Base-by-base conservation (phyloP, 805 yeast species). In the Pichia exigua region DNA sequence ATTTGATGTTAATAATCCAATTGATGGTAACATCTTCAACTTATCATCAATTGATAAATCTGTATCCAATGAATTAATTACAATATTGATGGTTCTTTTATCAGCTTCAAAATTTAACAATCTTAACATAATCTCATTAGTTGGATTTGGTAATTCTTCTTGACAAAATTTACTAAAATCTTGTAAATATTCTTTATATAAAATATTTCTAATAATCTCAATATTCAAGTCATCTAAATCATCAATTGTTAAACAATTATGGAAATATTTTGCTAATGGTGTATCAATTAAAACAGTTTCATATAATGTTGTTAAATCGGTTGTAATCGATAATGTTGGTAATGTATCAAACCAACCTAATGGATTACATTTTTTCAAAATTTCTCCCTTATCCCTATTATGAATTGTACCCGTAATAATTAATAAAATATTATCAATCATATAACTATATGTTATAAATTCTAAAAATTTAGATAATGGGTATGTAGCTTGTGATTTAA, bases 291-390 rank as follows among this genome's bases (percentile, higher is more conserved):
- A 74, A 15, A 94, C 99, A 1, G 95, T 87, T 62, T 85, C 85
- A 72, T 92, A 94, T 61, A 94, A 76, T n/a, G 94, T 82, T 61
- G 90, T 96, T 52, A 92, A 81, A 68, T 92, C 98, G 2, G 97
- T 89, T 46, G 98, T 97, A 47, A 92, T 94, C 17, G 94, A 81
- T 53, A 94, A 76, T 0, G 98, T 92, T 38, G 99, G 99, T 59
- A 94, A 79, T 9, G 98, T 92, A 61, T 94, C 99, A 64, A 94
- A 94, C 97, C 97, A 91, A 44, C 99, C 99, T 60, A 94, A 75
- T 0, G 99, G 99, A 66, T 94, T 96, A 67, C 97, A 90, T 65
- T 97, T 83, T 53, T 82, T 82, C 62, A 94, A 76, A 48, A 95
- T 85, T 64, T 94, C 99, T 42, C 81, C 71, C 63, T 87, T 82